Evolutionary conservation across 257 asterid species (phyloP), one percentile per base, ranked within the genome.

Genomic region (Catharanthus roseus): DNA sequence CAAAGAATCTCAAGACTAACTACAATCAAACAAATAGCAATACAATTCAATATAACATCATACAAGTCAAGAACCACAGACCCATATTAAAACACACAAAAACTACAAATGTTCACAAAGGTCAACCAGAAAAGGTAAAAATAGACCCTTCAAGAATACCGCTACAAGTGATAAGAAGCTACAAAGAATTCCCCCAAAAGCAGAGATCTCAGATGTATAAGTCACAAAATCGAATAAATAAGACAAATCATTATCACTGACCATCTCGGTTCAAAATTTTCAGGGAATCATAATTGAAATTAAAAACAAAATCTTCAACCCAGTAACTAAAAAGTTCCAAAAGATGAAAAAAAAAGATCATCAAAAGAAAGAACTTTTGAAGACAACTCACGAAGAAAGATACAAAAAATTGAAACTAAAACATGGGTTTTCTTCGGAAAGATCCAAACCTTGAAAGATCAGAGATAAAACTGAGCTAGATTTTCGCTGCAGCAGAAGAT

Each of bases 341-440:
- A 79, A 65, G 8, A 38, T 3, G 3, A 8, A 31, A 18, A 39
- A 57, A 68, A 15, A 36, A 15, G 56, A 69, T 16, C 41, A 7
- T 39, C 10, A 6, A 15, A 71, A 76, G 44, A 45, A 45, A 67
- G 60, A 42, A 42, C 39, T 13, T 41, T 64, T 10, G 51, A 42
- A 58, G 28, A 75, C 60, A 74, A 70, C 80, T 50, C 60, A 64
- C 49, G 49, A 44, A 60, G 66, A 13, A 38, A n/a, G n/a, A n/a
- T n/a, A 61, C 42, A 72, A 50, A 61, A 75, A 47, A 34, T 6
- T 42, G 55, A 49, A 68, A 10, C 31, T 2, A 49, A 19, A 49
- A 4, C 9, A 12, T 53, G 15, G 34, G 38, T 53, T 21, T 53
- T 42, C 60, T 72, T 75, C 41, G 51, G 38, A 61, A 50, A 65